Base-by-base conservation (phyloP, 1,139 yeast genomes). In the Suhomyces kunorum region DNA sequence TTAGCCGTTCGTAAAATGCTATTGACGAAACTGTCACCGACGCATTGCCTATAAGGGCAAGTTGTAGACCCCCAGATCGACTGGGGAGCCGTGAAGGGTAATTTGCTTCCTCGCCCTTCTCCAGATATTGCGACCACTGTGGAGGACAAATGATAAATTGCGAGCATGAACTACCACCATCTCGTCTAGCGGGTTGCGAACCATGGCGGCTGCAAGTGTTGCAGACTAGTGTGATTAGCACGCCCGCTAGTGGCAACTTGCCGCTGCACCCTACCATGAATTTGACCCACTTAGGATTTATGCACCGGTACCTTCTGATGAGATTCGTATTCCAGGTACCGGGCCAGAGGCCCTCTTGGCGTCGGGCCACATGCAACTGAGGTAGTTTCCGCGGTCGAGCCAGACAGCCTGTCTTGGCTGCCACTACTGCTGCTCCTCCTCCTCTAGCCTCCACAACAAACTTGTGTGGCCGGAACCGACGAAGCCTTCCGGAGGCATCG, bases 121-220 rank as follows among this genome's bases (percentile, higher is more conserved):
- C n/a, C n/a, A n/a, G n/a, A n/a, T n/a, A n/a, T n/a, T n/a, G n/a
- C n/a, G n/a, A n/a, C n/a, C n/a, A n/a, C n/a, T n/a, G n/a, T n/a
- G n/a, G n/a, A n/a, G n/a, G n/a, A n/a, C n/a, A n/a, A n/a, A 2
- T 6, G 24, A 20, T n/a, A 7, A 20, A 9, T 3, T 7, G 4
- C 24, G 22, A 20, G 22, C 22, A 20, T 20, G 7, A 5, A 5
- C 22, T 20, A 20, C 11, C 8, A 11, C 7, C 4, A n/a, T 29
- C 32, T 29, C 32, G 32, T 29, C 32, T 29, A 29, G n/a, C 16
- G 8, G 32, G 32, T 29, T 29, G 14, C 5, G 32, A 29, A 12
- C 32, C 4, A 13, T 16, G 31, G 22, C 31, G 13, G 17, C 17
- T 28, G 9, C 31, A 28, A 13, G 28, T 26, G 16, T n/a, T 20